Conservation (phyloP, 768 basidiomycete species). For the Boletus rubroflammeus region DNA sequence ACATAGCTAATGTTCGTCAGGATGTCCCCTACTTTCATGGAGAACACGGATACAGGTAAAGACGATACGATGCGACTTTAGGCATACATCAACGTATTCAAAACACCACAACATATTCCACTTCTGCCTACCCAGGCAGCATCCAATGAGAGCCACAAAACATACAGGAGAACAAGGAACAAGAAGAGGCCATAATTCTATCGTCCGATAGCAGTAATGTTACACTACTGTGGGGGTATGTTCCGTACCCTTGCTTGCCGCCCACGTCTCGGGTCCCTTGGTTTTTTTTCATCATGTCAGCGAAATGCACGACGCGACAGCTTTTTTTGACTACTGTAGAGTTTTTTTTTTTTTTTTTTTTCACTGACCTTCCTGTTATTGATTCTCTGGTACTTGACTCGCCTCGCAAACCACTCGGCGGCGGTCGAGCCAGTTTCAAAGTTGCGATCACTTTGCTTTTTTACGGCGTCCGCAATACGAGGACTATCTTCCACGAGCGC, state of each 20-base stretch:
- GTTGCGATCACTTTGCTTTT: conserved; percentile 34
- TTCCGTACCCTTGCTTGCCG: conserved; percentile 29
- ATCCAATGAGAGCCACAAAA: background rate
- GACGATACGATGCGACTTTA: background rate
- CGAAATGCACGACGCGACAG: background rate
- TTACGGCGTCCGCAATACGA: conserved; percentile 44
- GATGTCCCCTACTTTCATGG: too few relatives aligned
- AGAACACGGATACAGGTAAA: background rate
- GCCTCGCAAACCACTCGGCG: conserved; percentile 39
- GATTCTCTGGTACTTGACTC: conserved; percentile 39
- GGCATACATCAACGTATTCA: background rate
- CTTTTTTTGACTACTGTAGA: background rate
- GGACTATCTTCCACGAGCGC: conserved; percentile 51
- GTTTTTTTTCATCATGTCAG: background rate
- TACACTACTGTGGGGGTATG: conserved; percentile 23
- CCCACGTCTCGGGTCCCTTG: conserved; percentile 32
- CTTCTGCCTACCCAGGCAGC: background rate
- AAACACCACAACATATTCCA: background rate
- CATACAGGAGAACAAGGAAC: background rate
- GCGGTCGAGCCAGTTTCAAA: conserved; percentile 37
- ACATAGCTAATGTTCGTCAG: background rate
- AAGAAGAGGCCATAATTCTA: background rate
- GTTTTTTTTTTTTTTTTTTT: background rate
- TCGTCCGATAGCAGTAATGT: background rate
- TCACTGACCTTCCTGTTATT: conserved; percentile 40